Evolutionary conservation across 176 grass and related monocot species (phyloP), one percentile per base, ranked within the genome.

Genomic region (Echinochloa phyllopogon): DNA sequence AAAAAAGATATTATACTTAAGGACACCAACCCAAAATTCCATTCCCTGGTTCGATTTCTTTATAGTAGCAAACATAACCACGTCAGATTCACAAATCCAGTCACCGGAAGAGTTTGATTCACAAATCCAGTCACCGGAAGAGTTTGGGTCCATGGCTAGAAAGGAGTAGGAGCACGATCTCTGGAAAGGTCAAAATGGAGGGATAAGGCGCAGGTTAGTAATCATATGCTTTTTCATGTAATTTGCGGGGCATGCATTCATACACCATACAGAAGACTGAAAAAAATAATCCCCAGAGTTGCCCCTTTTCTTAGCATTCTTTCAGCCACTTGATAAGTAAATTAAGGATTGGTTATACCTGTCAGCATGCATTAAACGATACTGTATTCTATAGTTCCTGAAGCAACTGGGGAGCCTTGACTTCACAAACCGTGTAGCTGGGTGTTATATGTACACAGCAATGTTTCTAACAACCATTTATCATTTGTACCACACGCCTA

Each of bases 251-350:
- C 24, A 11, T 6, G 62, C 25, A 38, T 65, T 37, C 62, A 38
- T 29, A 65, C 62, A 57, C 21, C 72, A 82, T 62, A 38, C 41
- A 82, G 55, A 3, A 6, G 11, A 58, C 41, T 58, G n/a, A 53
- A 69, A n/a, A n/a, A 83, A 49, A 33, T 13, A 44, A 23, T 72
- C 6, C 38, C 6, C 13, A 38, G 5, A 33, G 51, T 21, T 56
- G 52, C 61, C 11, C 24, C 9, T 60, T 60, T 11, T 47, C 33
- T 66, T 36, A 50, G 57, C 65, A 29, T 20, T 73, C 6, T 33
- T 45, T n/a, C 11, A 42, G 38, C 37, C 85, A 65, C 48, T 74
- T 81, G 77, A 56, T 51, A 25, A 37, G 67, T 73, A 74, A 74
- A 73, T 86, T 80, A 64, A 45, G 44, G 43, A n/a, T 79, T 39